Percentiles rank a stretch among this genome's conserved stretches.
Conservation (phyloP, 2,329 filamentous ascomycete species). For the Aspergillus quadricinctus region DNA sequence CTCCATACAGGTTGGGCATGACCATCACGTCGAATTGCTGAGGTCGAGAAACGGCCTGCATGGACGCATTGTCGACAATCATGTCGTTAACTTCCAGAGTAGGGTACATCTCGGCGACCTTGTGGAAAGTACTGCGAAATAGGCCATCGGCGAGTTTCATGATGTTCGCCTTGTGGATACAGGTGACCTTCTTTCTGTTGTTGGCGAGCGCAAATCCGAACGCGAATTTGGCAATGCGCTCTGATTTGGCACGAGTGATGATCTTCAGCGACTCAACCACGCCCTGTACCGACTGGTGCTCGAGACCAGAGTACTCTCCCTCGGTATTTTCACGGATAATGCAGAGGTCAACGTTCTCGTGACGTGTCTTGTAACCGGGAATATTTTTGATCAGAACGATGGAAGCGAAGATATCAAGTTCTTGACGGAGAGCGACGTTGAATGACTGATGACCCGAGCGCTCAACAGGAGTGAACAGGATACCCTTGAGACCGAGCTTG, state of each 20-base stretch:
- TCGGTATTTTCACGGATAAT: slow-evolving; percentile 99
- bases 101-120: slow-evolving; percentile 89
- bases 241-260: slow-evolving; percentile 97
- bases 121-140: slow-evolving; percentile 96
- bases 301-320: slow-evolving; percentile 97
- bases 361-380: slow-evolving; percentile 93
- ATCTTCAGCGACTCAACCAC: slow-evolving; percentile 99
- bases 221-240: slow-evolving; percentile 98
- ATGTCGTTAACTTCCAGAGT: slow-evolving; percentile 96
- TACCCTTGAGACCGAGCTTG: slow-evolving; percentile 98
- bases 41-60: slow-evolving; percentile 94
- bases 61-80: slow-evolving; percentile 99
- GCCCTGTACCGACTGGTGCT: slow-evolving; percentile 94
- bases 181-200: slow-evolving; percentile 98
- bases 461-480: slow-evolving; percentile 95
- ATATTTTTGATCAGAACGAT: slow-evolving; percentile 99
- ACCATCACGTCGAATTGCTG: slow-evolving; percentile 99
- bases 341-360: slow-evolving; percentile 95
- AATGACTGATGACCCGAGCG: slow-evolving; percentile 97
- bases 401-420: slow-evolving; percentile 98
- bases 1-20: slow-evolving; percentile 99
- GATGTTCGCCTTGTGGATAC: slow-evolving; percentile 99
- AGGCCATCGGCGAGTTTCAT: slow-evolving; percentile 99
- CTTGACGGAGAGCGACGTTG: slow-evolving; percentile 98
- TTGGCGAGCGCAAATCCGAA: slow-evolving; percentile 98